Base-by-base conservation (phyloP, 257 asterid species). In the Solanum ossicruentum region DNA sequence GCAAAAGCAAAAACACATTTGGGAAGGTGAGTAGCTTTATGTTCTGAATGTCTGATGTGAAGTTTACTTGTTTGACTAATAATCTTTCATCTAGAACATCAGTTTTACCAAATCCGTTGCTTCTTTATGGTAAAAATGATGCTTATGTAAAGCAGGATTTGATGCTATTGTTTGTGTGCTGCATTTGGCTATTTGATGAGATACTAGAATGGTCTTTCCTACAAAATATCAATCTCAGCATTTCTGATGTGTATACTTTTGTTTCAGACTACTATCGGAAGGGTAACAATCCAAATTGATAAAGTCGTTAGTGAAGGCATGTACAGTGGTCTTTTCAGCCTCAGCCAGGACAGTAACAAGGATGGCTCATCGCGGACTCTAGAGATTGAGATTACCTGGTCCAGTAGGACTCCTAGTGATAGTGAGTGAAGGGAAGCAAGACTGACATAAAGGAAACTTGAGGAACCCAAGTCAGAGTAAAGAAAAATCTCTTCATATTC, bases 351-450 rank as follows among this genome's bases (percentile, higher is more conserved):
- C 84, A 87, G 87, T 87, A 89, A 81, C 72, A 93, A 90, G 86
- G 95, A 93, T 36, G 89, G 91, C 78, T 75, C 95, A 47, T 83
- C 93, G 4, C 86, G 98, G 54, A 92, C 95, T 1, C 88, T 95
- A 56, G 98, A 93, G 88, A 84, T 93, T 32, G 97, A 92, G 90
- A 91, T 95, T 87, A 88, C 90, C 75, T 95, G 98, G 98, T 93
- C 97, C 65, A 93, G 90, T 77, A 85, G 88, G 89, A 77, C 43
- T 72, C 86, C 86, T 61, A 86, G 67, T 52, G 89, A 88, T 85
- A 86, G 88, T 54, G 85, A 26, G 81, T 87, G 86, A 88, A 86
- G 51, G 17, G 47, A 78, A 78, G 65, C 82, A 78, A 52, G 65
- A 78, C 49, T 26, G 17, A 52, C 28, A 17, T 51, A 28, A 51